Evolutionary conservation across 2,329 filamentous ascomycete species (phyloP).

Genomic region (Aspergillus luchuensis): DNA sequence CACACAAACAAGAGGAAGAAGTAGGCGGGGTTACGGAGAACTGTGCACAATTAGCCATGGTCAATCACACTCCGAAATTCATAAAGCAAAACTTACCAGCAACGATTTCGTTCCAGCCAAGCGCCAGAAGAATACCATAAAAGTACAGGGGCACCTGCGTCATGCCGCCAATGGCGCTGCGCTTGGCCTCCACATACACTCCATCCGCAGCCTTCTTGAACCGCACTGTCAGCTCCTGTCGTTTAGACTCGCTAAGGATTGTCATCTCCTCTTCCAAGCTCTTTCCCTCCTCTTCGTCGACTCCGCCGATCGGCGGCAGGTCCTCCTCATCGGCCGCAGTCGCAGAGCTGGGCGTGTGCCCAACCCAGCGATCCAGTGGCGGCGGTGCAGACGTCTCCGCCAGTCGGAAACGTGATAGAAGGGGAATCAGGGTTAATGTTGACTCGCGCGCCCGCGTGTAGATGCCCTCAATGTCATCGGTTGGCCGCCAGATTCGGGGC

Average conservation of each 20-base stretch:
- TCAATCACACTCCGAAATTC: not conserved
- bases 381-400: conserved; percentile 73
- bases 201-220: conserved; percentile 99
- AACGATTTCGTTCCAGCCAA: conserved; percentile 99
- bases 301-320: conserved; percentile 81
- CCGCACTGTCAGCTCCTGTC: conserved; percentile 85
- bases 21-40: conserved; percentile 89
- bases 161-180: conserved; percentile 92
- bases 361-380: conserved; percentile 82
- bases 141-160: conserved; percentile 94
- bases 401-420: conserved; percentile 82
- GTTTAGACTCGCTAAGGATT: conserved; percentile 84
- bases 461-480: conserved; percentile 93
- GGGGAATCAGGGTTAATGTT: conserved; percentile 84
- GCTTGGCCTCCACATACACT: conserved; percentile 96
- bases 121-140: conserved; percentile 80
- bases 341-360: conserved; percentile 70
- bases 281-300: conserved; percentile 93
- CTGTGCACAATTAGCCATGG: conserved; percentile 49
- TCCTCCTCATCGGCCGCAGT: conserved; percentile 89
- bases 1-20: conserved; percentile 84
- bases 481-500: conserved; percentile 93
- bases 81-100: conserved; percentile 66
- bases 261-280: conserved; percentile 96
- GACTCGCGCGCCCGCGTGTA: conserved; percentile 93